Evolutionary conservation across 176 grass and related monocot genomes (phyloP).

Genomic region (Rhynchospora tenuis): DNA sequence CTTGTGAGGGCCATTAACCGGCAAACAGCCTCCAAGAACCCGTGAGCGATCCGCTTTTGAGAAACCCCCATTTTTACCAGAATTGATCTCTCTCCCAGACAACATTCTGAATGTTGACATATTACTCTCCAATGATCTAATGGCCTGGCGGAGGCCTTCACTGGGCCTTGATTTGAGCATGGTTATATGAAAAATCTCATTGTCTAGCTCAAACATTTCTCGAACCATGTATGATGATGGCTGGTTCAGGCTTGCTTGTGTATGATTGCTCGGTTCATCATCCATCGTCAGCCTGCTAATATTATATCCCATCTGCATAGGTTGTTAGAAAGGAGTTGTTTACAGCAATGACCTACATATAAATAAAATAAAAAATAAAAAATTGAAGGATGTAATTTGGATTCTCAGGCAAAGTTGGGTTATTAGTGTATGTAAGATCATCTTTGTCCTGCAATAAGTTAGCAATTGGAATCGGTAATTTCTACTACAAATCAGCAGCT

Average conservation of each 20-base stretch:
- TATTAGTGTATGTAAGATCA: too few relatives aligned
- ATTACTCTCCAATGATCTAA: slow-evolving; percentile 11
- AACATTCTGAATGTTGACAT: slow-evolving; percentile 53
- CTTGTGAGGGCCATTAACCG: slow-evolving; percentile 38
- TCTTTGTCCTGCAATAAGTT: too few relatives aligned
- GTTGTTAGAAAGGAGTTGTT: background rate
- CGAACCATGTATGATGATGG: slow-evolving; percentile 1
- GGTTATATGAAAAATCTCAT: slow-evolving; percentile 73
- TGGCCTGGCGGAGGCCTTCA: slow-evolving; percentile 38
- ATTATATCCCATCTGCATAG: slow-evolving; percentile 22
- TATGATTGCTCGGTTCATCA: background rate
- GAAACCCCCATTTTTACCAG: slow-evolving; percentile 53
- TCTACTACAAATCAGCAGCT: too few relatives aligned
- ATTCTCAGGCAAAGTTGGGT: too few relatives aligned
- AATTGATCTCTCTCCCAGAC: slow-evolving; percentile 57
- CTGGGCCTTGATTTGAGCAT: slow-evolving; percentile 52
- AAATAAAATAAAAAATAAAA: background rate
- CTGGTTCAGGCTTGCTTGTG: background rate
- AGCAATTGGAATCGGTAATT: too few relatives aligned
- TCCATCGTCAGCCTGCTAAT: slow-evolving; percentile 27
- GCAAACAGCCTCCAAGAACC: slow-evolving; percentile 60
- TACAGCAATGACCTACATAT: background rate
- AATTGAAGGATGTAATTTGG: too few relatives aligned
- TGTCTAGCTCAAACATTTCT: slow-evolving; percentile 48
- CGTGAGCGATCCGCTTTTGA: slow-evolving; percentile 52